These are phyloP conservation scores for Mycosphaerella arachidis DNA, from an alignment of 2,329 filamentous ascomycete species.

Conservation along the genomic window DNA sequence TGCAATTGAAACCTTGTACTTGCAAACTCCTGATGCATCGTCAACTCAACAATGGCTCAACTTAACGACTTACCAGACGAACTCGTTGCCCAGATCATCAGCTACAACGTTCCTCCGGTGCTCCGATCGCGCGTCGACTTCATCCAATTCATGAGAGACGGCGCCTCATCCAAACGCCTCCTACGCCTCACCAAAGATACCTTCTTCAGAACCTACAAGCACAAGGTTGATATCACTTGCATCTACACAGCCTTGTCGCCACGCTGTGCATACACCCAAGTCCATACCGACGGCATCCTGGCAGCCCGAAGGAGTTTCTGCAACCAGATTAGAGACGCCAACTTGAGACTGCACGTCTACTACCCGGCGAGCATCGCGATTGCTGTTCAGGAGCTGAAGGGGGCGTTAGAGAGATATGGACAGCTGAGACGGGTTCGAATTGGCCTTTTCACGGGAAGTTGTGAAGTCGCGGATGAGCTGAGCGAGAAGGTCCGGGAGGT, in stretches of 20 bases:
- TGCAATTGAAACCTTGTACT: background rate
- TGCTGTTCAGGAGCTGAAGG: background rate
- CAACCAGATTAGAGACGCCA: background rate
- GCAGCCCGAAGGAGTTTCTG: background rate
- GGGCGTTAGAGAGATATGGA: background rate
- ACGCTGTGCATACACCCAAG: conserved; percentile 4
- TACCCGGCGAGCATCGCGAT: background rate
- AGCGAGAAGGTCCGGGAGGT: background rate
- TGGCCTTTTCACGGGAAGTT: background rate
- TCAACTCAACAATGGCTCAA: conserved; percentile 2
- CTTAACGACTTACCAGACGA: conserved; percentile 8
- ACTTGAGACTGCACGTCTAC: conserved; percentile 2
- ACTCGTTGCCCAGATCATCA: conserved; percentile 7
- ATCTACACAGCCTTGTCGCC: conserved; percentile 2
- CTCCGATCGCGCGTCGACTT: conserved; percentile 5
- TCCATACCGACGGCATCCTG: conserved; percentile 1
- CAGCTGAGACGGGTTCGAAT: background rate
- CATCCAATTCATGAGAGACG: background rate
- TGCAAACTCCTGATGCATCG: background rate
- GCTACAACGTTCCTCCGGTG: conserved; percentile 2
- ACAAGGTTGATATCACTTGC: conserved; percentile 1
- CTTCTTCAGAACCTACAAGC: conserved; percentile 5
- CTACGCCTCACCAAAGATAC: conserved; percentile 5
- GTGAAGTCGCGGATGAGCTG: background rate
- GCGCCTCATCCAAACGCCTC: conserved; percentile 1